A percentile compares a stretch with the other conserved stretches of the same genome.
Conservation (phyloP, 164 flowering plant species). For the Platanus orientalis region DNA sequence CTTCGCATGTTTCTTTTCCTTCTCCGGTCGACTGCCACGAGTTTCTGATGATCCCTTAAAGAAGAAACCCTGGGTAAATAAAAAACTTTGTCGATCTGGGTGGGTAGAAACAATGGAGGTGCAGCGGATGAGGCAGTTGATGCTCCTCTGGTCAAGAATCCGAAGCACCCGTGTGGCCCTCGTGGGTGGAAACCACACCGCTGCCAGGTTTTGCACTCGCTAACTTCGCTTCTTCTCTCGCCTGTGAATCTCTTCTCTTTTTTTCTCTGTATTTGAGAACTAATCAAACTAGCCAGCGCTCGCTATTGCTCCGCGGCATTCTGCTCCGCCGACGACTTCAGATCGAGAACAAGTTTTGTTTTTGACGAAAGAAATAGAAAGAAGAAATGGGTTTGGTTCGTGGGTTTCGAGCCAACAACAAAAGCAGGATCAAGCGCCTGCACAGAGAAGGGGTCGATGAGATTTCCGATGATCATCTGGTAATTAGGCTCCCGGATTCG, state of each 20-base stretch:
- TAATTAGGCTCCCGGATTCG: constrained; percentile 36
- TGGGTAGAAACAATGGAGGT: constrained; percentile 46
- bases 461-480: constrained; percentile 20
- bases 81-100: constrained; percentile 8
- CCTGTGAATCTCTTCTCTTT: constrained; percentile 1
- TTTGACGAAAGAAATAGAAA: not conserved
- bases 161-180: constrained; percentile 60
- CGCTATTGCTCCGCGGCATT: not conserved
- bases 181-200: constrained; percentile 98
- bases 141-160: constrained; percentile 47
- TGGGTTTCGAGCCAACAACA: constrained; percentile 7
- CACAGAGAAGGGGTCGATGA: constrained; percentile 5
- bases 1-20: not conserved
- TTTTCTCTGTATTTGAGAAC: not conserved
- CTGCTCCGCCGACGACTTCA: too few species aligned
- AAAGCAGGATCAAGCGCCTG: constrained; percentile 15
- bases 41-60: not conserved
- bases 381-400: constrained; percentile 5
- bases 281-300: not conserved
- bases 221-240: constrained; percentile 22
- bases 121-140: constrained; percentile 46
- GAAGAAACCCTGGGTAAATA: not conserved
- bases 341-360: too few species aligned
- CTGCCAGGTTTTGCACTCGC: constrained; percentile 88
- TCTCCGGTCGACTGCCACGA: not conserved